These are phyloP conservation scores for Solanum piurae DNA, from an alignment of 257 asterid species.

Conservation along the genomic window DNA sequence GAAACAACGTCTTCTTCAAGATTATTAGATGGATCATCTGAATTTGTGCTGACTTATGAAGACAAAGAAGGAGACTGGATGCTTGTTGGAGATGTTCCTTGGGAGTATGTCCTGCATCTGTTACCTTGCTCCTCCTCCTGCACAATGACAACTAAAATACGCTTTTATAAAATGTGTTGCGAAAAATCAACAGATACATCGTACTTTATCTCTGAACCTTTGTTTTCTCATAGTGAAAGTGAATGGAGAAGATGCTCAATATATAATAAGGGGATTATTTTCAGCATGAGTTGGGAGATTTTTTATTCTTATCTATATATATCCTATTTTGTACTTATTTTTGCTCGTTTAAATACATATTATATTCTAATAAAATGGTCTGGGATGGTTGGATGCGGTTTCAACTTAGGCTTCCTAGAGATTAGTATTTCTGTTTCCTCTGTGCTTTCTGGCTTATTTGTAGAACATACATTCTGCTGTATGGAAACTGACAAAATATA, in stretches of 20 bases:
- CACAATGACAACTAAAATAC: background rate
- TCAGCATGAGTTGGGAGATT: background rate
- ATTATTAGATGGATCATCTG: constrained; percentile 57
- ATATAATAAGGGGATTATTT: background rate
- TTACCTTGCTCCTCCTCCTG: background rate
- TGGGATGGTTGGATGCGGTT: background rate
- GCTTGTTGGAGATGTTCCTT: constrained; percentile 94
- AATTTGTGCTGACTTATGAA: constrained; percentile 75
- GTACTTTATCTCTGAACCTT: background rate
- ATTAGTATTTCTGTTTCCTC: background rate
- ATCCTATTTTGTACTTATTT: background rate
- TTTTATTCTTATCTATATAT: background rate
- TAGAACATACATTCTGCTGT: background rate
- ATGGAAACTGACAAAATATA: background rate
- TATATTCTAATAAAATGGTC: background rate
- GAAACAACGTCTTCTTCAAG: constrained; percentile 22
- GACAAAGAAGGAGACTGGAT: constrained; percentile 93
- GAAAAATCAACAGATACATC: background rate
- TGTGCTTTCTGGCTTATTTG: background rate
- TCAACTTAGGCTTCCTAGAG: background rate
- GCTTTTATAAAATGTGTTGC: background rate
- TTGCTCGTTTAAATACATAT: background rate
- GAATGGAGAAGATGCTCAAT: background rate
- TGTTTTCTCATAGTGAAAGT: background rate
- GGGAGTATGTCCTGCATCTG: constrained; percentile 51